Evolutionary conservation across 495 filamentous ascomycete genomes (phyloP).

Genomic region (Hypoxylon crocopeplum): DNA sequence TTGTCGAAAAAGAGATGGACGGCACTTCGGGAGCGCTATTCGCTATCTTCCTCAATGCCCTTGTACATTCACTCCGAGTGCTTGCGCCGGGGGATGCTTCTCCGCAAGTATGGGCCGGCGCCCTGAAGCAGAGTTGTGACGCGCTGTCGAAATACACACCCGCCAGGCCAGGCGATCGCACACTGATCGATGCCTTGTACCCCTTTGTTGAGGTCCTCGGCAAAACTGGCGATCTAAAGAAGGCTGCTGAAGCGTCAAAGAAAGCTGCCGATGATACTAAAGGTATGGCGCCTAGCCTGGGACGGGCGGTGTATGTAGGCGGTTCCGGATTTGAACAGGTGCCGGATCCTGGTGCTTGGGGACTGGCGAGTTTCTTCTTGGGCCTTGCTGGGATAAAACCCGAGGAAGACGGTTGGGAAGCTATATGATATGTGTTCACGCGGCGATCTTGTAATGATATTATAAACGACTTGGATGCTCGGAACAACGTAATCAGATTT

Average conservation of each 20-base stretch:
- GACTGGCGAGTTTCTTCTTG: slow-evolving; percentile 78
- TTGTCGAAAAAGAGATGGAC: slow-evolving; percentile 92
- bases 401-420: slow-evolving; percentile 39
- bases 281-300: slow-evolving; percentile 88
- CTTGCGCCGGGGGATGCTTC: slow-evolving; percentile 55
- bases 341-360: slow-evolving; percentile 91
- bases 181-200: slow-evolving; percentile 85
- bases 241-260: slow-evolving; percentile 76
- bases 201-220: slow-evolving; percentile 81
- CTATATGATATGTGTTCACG: slow-evolving; percentile 28
- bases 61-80: slow-evolving; percentile 75
- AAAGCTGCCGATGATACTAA: slow-evolving; percentile 83
- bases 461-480: background rate
- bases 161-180: slow-evolving; percentile 86
- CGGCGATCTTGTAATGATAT: slow-evolving; percentile 13
- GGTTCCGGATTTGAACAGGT: slow-evolving; percentile 80
- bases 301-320: slow-evolving; percentile 90
- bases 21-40: slow-evolving; percentile 95
- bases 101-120: slow-evolving; percentile 74
- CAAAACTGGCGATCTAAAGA: slow-evolving; percentile 65
- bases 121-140: slow-evolving; percentile 71
- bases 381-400: slow-evolving; percentile 66
- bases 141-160: slow-evolving; percentile 86
- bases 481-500: slow-evolving; percentile 27
- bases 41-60: slow-evolving; percentile 93